phyloP scores from a whole-genome alignment of 2,329 filamentous ascomycete species.

The Fusarium mexicanum region DNA sequence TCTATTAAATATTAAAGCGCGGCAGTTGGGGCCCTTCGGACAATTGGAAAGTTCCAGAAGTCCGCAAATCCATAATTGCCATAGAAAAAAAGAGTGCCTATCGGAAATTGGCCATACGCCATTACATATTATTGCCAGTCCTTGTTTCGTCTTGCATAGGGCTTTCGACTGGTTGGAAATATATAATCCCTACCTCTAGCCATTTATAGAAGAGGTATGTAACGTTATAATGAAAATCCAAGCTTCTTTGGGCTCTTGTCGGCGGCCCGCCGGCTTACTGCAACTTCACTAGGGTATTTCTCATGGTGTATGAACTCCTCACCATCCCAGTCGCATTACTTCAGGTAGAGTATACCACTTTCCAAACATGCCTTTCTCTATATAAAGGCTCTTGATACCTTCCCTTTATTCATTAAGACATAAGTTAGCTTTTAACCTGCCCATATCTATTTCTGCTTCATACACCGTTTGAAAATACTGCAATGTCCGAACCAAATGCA shows the following conservation, averaged over 20 bases:
- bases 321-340: neutral
- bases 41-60: neutral
- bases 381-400: neutral
- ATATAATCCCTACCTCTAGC: rapidly evolving
- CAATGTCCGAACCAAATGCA: neutral
- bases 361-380: neutral
- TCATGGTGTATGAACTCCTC: neutral
- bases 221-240: rapidly evolving
- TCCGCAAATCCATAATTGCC: neutral
- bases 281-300: neutral
- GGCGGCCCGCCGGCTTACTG: neutral
- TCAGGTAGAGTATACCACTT: neutral
- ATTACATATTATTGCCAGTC: neutral
- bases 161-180: neutral
- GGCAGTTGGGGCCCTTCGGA: neutral
- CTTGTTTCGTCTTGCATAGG: neutral
- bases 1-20: neutral
- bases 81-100: neutral
- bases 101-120: neutral
- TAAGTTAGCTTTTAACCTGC: neutral
- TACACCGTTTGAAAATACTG: rapidly evolving
- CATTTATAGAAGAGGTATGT: neutral
- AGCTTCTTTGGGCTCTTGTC: neutral
- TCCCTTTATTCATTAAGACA: neutral
- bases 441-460: neutral